These are phyloP conservation scores for Saccharomycopsis phalli DNA, from an alignment of 1,139 yeast genomes.

Conservation along the genomic window DNA sequence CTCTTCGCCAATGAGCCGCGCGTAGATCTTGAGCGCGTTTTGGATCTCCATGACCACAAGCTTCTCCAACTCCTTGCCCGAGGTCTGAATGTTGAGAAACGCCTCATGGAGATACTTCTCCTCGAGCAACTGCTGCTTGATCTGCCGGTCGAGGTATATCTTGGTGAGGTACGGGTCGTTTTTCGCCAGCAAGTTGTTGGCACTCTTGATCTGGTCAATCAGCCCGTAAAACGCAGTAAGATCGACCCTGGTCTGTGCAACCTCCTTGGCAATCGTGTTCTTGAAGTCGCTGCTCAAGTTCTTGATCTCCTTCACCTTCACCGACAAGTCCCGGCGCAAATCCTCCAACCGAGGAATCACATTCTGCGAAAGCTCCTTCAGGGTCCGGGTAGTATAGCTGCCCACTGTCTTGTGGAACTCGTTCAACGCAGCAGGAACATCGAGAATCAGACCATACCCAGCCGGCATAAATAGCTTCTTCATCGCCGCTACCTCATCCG, in stretches of 20 bases:
- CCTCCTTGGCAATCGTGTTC: conserved; percentile 61
- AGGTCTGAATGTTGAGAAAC: conserved; percentile 71
- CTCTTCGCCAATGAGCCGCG: conserved; percentile 58
- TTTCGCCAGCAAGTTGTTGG: conserved; percentile 32
- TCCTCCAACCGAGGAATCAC: conserved; percentile 83
- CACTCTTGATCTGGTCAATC: conserved; percentile 33
- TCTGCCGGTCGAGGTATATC: conserved; percentile 62
- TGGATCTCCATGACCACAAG: conserved; percentile 84
- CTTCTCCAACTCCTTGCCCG: conserved; percentile 83
- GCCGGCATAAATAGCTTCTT: conserved; percentile 55
- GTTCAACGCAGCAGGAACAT: conserved; percentile 64
- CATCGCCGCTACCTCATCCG: conserved; percentile 28
- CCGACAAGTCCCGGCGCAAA: conserved; percentile 67
- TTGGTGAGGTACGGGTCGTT: conserved; percentile 81
- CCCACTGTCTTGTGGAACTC: conserved; percentile 72
- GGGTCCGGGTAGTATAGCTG: conserved; percentile 51
- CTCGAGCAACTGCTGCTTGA: conserved; percentile 68
- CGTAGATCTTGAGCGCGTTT: conserved; percentile 65
- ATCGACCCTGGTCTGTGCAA: conserved; percentile 50
- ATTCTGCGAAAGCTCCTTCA: conserved; percentile 59
- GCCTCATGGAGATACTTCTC: conserved; percentile 87
- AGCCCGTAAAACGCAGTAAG: conserved; percentile 41
- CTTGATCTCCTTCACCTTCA: conserved; percentile 82
- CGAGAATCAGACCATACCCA: conserved; percentile 78
- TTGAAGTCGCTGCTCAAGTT: conserved; percentile 76